These are phyloP conservation scores for Nepenthes gracilis DNA, from an alignment of 148 eudicot species.

Conservation along the genomic window DNA sequence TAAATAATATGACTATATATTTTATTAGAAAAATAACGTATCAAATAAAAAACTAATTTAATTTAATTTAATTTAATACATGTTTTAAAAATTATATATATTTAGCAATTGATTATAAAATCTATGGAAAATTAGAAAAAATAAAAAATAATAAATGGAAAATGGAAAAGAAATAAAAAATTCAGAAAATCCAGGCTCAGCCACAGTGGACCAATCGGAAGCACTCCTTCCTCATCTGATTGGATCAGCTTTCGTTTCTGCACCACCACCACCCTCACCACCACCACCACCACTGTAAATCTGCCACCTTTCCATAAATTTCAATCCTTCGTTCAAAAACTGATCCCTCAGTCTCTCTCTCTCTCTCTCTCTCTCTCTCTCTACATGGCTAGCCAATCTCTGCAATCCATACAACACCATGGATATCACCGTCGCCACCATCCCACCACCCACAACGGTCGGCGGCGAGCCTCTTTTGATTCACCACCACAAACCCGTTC, in stretches of 20 bases:
- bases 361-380: neutral
- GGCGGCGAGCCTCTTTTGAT: conserved; percentile 49
- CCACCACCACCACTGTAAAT: conserved; percentile 6
- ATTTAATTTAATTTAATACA: no score
- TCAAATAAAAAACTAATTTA: no score
- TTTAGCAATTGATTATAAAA: no score
- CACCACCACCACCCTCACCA: no score
- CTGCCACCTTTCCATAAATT: conserved; percentile 1
- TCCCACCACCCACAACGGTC: conserved; percentile 9
- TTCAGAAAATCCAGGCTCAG: conserved; percentile 53
- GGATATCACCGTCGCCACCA: conserved; percentile 15
- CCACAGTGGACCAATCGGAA: conserved; percentile 46
- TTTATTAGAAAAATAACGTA: no score
- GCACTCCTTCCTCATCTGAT: conserved; percentile 12
- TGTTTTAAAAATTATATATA: no score
- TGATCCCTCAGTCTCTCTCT: neutral
- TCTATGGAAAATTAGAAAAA: neutral
- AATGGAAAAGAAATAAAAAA: neutral
- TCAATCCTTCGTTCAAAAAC: neutral
- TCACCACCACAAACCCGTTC: conserved; percentile 13
- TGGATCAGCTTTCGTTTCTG: conserved; percentile 21
- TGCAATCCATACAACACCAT: conserved; percentile 40
- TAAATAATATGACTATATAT: no score
- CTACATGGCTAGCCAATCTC: conserved; percentile 58
- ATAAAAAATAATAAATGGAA: neutral